Evolutionary conservation across 2,329 filamentous ascomycete genomes (phyloP).

Genomic region (Colletotrichum liaoningense): DNA sequence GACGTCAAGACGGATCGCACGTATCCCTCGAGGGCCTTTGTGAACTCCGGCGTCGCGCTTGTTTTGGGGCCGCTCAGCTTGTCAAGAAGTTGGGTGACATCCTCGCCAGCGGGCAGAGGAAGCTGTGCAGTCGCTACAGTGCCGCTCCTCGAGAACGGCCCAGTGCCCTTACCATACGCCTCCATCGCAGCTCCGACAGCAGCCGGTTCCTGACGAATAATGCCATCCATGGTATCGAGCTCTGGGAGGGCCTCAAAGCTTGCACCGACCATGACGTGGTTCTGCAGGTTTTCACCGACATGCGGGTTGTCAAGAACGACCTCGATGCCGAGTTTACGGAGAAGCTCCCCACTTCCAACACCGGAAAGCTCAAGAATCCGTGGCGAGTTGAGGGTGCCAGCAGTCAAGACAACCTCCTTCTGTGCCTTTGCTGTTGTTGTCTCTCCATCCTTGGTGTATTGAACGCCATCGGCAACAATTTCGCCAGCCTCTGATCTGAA

Average conservation of each 20-base stretch:
- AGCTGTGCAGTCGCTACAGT: conserved; percentile 38
- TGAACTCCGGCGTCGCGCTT: conserved; percentile 23
- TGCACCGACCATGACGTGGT: conserved; percentile 42
- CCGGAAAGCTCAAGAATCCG: conserved; percentile 57
- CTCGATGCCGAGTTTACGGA: conserved; percentile 45
- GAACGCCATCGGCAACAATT: conserved; percentile 39
- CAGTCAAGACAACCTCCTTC: conserved; percentile 55
- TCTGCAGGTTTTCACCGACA: conserved; percentile 54
- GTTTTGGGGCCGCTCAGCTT: conserved; percentile 18
- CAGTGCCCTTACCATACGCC: conserved; percentile 37
- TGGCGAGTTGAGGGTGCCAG: conserved; percentile 55
- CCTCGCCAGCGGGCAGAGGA: conserved; percentile 38
- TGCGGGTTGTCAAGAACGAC: conserved; percentile 47
- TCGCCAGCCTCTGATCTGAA: conserved; percentile 34
- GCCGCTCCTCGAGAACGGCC: conserved; percentile 39
- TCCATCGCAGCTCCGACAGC: conserved; percentile 39
- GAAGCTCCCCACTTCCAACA: conserved; percentile 48
- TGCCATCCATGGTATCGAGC: conserved; percentile 39
- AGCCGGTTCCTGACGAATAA: conserved; percentile 37
- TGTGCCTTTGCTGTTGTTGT: conserved; percentile 39
- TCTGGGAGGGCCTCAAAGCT: conserved; percentile 40
- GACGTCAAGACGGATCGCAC: conserved; percentile 33
- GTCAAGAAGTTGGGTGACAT: conserved; percentile 45
- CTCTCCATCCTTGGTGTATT: conserved; percentile 32
- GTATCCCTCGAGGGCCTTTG: conserved; percentile 23